These are phyloP conservation scores for Thermothielavioides terrestris DNA, from an alignment of 495 filamentous ascomycete species.

Conservation along the genomic window DNA sequence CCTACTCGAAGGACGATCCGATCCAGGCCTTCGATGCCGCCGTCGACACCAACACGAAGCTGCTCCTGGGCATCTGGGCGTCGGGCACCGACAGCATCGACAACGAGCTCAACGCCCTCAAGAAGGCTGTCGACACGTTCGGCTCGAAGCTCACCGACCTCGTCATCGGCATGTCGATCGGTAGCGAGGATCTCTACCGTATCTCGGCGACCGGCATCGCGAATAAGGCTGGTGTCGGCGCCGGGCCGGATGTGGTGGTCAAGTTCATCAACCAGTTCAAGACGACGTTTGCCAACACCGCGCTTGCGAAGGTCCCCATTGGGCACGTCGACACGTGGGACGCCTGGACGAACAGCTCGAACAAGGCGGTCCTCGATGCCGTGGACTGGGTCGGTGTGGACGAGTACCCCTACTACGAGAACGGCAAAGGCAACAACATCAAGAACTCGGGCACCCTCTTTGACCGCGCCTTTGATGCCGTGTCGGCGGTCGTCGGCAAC, in stretches of 20 bases:
- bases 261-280: constrained; percentile 43
- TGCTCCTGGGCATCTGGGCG: constrained; percentile 47
- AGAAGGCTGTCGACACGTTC: constrained; percentile 34
- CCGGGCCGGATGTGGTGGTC: constrained; percentile 32
- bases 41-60: constrained; percentile 39
- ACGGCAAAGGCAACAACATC: constrained; percentile 37
- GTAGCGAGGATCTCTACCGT: constrained; percentile 49
- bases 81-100: constrained; percentile 40
- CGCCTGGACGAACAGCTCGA: constrained; percentile 38
- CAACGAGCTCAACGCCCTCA: constrained; percentile 40
- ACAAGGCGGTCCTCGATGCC: constrained; percentile 39
- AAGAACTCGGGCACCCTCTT: constrained; percentile 34
- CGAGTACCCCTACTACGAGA: constrained; percentile 46
- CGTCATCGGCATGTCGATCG: constrained; percentile 45
- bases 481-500: constrained; percentile 22
- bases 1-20: constrained; percentile 39
- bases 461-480: constrained; percentile 31
- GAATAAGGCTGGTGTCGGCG: constrained; percentile 38
- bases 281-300: constrained; percentile 26
- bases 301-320: constrained; percentile 33
- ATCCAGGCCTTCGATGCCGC: constrained; percentile 47
- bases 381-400: constrained; percentile 44
- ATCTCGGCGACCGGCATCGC: constrained; percentile 31
- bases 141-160: constrained; percentile 37
- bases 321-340: constrained; percentile 46